These are phyloP conservation scores for Exobasidium cylindrosporum DNA, from an alignment of 1,284 basidiomycete genomes.

Conservation along the genomic window DNA sequence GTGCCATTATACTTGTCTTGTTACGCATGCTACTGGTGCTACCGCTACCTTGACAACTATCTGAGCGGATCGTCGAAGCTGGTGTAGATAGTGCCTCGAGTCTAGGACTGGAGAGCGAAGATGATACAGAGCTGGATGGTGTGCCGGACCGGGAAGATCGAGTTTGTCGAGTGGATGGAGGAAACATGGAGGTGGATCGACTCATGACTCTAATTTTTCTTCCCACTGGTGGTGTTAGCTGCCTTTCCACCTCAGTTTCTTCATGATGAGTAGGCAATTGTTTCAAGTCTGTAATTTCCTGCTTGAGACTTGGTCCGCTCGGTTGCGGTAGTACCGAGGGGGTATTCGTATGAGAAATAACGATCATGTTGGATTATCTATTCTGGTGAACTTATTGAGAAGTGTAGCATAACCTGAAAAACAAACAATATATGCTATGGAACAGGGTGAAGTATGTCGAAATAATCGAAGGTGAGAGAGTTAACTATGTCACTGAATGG, in stretches of 20 bases:
- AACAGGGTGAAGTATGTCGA: too few relatives aligned
- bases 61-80: neutral
- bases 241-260: neutral
- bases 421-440: too few relatives aligned
- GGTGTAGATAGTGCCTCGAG: neutral
- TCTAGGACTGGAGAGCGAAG: neutral
- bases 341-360: neutral
- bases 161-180: neutral
- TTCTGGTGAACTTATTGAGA: neutral
- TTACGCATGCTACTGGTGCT: neutral
- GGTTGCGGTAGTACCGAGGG: neutral
- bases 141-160: neutral
- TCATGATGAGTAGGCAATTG: neutral
- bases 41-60: neutral
- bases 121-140: neutral
- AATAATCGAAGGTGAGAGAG: too few relatives aligned
- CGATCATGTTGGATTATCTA: neutral
- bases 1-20: neutral
- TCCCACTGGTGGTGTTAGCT: neutral
- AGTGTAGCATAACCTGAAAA: neutral
- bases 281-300: neutral
- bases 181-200: conserved; percentile 8
- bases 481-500: too few relatives aligned
- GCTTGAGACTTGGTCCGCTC: neutral
- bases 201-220: neutral